Conservation (phyloP, 768 basidiomycete genomes). For the Boletus fagicola region DNA sequence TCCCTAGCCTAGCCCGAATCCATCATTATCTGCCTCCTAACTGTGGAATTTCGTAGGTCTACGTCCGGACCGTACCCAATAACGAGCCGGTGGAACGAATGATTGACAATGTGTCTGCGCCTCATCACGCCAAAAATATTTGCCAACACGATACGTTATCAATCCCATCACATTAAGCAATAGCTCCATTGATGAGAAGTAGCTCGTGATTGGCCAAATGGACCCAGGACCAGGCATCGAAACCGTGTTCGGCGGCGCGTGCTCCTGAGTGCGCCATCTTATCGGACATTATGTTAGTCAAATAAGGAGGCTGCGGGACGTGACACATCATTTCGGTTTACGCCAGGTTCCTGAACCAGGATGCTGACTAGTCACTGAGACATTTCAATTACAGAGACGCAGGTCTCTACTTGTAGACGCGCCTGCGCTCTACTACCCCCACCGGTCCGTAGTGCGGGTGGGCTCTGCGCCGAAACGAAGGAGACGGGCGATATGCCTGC, state of each 20-base stretch:
- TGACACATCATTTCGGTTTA: slow-evolving; percentile 3
- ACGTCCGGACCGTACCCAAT: background rate
- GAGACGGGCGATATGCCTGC: too few species aligned
- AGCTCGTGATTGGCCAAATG: background rate
- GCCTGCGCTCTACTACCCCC: too few species aligned
- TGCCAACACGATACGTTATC: background rate
- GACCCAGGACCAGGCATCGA: background rate
- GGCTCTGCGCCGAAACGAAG: too few species aligned
- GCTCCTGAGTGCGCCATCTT: too few species aligned
- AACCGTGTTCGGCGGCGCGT: background rate
- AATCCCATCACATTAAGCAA: background rate
- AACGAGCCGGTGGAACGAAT: background rate
- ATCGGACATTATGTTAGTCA: background rate
- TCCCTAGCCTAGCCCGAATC: background rate
- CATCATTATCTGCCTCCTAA: background rate
- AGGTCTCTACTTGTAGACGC: too few species aligned
- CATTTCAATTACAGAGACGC: too few species aligned
- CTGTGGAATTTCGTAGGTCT: background rate
- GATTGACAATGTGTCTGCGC: background rate
- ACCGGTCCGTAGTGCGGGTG: too few species aligned
- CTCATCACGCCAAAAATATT: background rate
- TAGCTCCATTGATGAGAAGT: background rate
- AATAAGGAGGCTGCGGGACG: background rate
- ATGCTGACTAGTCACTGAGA: too few species aligned
- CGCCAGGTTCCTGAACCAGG: background rate